A percentile compares a stretch with the other conserved stretches of the same genome.
phyloP scores from a whole-genome alignment of 1,139 yeast species.

The Suhomyces panamericanus region DNA sequence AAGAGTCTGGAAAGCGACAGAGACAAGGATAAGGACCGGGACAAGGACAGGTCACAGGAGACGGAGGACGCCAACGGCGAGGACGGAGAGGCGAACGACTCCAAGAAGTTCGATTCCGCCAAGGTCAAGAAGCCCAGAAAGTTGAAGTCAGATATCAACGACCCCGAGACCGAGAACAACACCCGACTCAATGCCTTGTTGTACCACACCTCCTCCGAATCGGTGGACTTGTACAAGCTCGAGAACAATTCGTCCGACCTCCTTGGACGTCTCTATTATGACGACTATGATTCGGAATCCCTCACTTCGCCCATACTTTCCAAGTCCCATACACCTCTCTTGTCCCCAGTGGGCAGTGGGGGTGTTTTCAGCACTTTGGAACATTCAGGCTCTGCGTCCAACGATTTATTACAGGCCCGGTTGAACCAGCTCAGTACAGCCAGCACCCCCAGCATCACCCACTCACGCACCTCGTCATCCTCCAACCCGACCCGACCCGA shows the following conservation, averaged over 20 bases:
- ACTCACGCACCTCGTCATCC: slow-evolving; percentile 6
- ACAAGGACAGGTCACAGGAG: background rate
- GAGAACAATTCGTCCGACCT: slow-evolving; percentile 45
- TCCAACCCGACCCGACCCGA: slow-evolving; percentile 5
- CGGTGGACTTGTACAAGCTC: slow-evolving; percentile 40
- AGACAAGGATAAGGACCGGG: background rate
- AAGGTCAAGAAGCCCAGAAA: slow-evolving; percentile 6
- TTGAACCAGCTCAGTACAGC: slow-evolving; percentile 6
- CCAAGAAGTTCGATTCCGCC: slow-evolving; percentile 3
- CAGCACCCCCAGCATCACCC: slow-evolving; percentile 4
- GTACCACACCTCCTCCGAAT: slow-evolving; percentile 42
- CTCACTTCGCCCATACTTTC: slow-evolving; percentile 24
- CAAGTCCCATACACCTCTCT: slow-evolving; percentile 16
- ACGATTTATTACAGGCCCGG: slow-evolving; percentile 15
- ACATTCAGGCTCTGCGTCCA: slow-evolving; percentile 4
- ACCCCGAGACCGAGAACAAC: slow-evolving; percentile 37
- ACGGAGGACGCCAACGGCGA: background rate
- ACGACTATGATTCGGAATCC: slow-evolving; percentile 44
- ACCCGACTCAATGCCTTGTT: slow-evolving; percentile 43
- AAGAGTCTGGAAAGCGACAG: background rate
- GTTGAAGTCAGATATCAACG: slow-evolving; percentile 9
- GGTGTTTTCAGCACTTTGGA: slow-evolving; percentile 7
- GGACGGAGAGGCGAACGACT: slow-evolving; percentile 1
- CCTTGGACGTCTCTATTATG: slow-evolving; percentile 46
- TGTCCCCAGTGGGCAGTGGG: slow-evolving; percentile 22